Evolutionary conservation across 164 flowering plant species (phyloP), one percentile per base, ranked within the genome.

Genomic region (Saururus chinensis): DNA sequence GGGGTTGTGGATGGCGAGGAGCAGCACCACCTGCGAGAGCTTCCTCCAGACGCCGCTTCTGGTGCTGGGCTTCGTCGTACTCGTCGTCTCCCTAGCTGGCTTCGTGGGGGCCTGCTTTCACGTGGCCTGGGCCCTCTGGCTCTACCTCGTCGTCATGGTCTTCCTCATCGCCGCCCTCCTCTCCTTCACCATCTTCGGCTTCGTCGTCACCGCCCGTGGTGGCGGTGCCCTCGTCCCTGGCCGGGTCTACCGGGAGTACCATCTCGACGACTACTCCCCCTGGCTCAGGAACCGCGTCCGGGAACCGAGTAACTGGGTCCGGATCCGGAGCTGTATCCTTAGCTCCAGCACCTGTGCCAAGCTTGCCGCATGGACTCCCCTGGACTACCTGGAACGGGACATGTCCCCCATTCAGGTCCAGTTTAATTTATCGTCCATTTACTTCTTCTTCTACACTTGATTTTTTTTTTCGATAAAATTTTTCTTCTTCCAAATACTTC

Each of bases 81-180:
- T 92, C 1, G 65, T 89, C 9, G 64, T 92, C 7, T 92, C 98
- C 1, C 81, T 92, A 1, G 87, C 92, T 0, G 98, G 98, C 17
- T 92, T 92, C 76, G 80, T 92, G 9, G 98, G 98, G 0, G 93
- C 98, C 0, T 92, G 98, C 66, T 92, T 92, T 53, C 68, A 82
- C 67, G 91, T 92, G 1, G 82, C 85, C 2, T 92, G 96, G 84
- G 96, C 95, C 0, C 86, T 92, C 2, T 89, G 90, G 89, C 66
- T 88, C 4, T 92, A 92, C 73, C 64, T 92, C 40, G 59, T 79
- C 19, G 80, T 85, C 67, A 86, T 92, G 96, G 58, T 92, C 66
- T 56, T 88, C 59, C 67, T 89, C 19, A 89, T 88, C 16, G 88
- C 72, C 19, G 62, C 83, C 17, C 65, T 92, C 21, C 60, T 92